A percentile compares a stretch with the other conserved stretches of the same genome.
Conservation (phyloP, 192 early-diverging fungal species). For the Pilaira anomala region DNA sequence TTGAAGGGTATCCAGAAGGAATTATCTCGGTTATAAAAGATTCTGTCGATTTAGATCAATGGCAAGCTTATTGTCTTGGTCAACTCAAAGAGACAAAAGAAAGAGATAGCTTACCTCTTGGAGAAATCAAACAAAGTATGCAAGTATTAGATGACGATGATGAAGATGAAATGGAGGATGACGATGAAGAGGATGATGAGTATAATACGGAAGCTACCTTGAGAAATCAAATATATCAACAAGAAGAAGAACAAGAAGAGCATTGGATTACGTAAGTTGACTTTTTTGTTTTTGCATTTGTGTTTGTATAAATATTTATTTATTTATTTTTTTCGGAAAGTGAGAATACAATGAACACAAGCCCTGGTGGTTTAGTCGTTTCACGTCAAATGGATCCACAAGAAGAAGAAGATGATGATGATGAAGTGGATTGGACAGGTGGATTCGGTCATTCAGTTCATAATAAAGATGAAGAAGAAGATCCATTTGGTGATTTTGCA, state of each 20-base stretch:
- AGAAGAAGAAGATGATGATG: neutral
- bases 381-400: neutral
- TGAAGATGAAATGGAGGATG: conserved; percentile 33
- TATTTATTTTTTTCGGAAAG: neutral
- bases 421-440: neutral
- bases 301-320: too few relatives aligned
- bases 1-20: conserved; percentile 63
- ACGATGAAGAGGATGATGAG: conserved; percentile 13
- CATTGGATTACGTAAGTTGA: too few relatives aligned
- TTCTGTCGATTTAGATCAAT: conserved; percentile 47
- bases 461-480: neutral
- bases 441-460: neutral
- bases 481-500: conserved; percentile 16
- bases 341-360: neutral
- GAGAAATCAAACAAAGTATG: conserved; percentile 37
- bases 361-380: neutral
- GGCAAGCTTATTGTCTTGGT: conserved; percentile 48
- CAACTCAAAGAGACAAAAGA: conserved; percentile 25
- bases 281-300: too few relatives aligned
- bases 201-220: neutral
- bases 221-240: neutral
- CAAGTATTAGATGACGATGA: neutral
- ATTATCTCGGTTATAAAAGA: conserved; percentile 34
- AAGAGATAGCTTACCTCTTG: conserved; percentile 40
- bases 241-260: neutral